These are phyloP conservation scores for Raphanus hybrid DNA, from an alignment of 441 rosid genomes.

Conservation along the genomic window DNA sequence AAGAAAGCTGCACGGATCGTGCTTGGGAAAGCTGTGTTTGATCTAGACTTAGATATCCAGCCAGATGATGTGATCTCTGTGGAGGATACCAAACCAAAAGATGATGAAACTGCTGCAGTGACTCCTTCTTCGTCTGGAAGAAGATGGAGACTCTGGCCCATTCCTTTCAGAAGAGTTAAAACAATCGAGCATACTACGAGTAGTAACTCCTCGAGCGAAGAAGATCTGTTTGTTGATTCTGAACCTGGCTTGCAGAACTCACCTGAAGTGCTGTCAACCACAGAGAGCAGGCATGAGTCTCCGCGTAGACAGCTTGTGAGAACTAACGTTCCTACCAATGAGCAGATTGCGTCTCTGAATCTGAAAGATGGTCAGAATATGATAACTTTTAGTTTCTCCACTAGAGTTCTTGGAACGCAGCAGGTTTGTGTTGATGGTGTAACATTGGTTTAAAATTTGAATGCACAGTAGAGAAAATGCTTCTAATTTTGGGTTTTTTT, in stretches of 20 bases:
- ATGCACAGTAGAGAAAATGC: not conserved
- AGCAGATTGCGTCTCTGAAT: constrained; percentile 84
- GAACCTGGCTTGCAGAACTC: constrained; percentile 60
- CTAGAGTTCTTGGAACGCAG: constrained; percentile 85
- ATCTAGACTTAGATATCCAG: constrained; percentile 62
- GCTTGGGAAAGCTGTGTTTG: constrained; percentile 73
- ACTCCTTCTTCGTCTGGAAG: constrained; percentile 59
- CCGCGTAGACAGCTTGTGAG: constrained; percentile 71
- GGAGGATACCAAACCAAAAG: constrained; percentile 50
- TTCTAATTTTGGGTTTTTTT: constrained; percentile 36
- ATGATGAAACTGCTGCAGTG: constrained; percentile 44
- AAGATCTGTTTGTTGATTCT: constrained; percentile 71
- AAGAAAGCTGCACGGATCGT: constrained; percentile 77
- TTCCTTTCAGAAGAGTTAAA: constrained; percentile 80
- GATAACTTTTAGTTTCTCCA: constrained; percentile 83
- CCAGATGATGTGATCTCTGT: constrained; percentile 67
- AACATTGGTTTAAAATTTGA: constrained; percentile 21
- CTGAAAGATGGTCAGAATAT: constrained; percentile 89
- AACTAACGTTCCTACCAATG: constrained; percentile 81
- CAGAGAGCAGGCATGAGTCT: constrained; percentile 50
- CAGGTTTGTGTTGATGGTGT: constrained; percentile 60
- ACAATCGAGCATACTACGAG: constrained; percentile 60
- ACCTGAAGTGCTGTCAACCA: constrained; percentile 34
- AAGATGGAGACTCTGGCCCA: constrained; percentile 87
- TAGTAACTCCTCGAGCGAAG: constrained; percentile 75